phyloP scores from a whole-genome alignment of 768 basidiomycete species.

The Suillus brevipes region DNA sequence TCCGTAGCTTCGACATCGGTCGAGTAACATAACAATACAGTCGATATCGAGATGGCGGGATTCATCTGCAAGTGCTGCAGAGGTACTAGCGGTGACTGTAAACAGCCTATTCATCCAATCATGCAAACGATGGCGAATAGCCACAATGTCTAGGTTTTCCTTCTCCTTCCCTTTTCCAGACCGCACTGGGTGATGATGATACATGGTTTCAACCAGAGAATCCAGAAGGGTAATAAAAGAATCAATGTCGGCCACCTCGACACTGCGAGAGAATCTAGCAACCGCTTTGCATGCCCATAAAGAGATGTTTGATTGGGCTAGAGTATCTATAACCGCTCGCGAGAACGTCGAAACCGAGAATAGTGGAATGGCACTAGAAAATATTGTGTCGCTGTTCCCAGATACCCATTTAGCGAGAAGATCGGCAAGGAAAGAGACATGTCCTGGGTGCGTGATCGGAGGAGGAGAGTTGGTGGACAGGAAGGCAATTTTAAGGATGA shows the following conservation, averaged over 20 bases:
- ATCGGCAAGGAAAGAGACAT: slow-evolving; percentile 48
- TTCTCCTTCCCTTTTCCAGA: slow-evolving; percentile 5
- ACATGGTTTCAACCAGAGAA: slow-evolving; percentile 25
- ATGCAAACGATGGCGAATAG: slow-evolving; percentile 15
- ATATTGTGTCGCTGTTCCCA: slow-evolving; percentile 9
- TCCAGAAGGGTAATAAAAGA: slow-evolving; percentile 34
- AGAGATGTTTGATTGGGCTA: slow-evolving; percentile 25
- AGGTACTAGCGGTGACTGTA: not conserved
- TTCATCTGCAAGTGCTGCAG: not conserved
- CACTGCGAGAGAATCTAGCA: slow-evolving; percentile 34
- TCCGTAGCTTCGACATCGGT: slow-evolving; percentile 20
- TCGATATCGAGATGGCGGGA: slow-evolving; percentile 7
- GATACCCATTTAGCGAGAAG: slow-evolving; percentile 42
- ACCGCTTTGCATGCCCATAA: slow-evolving; percentile 48
- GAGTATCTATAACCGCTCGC: slow-evolving; percentile 17
- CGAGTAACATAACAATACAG: slow-evolving; percentile 27
- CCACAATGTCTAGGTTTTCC: slow-evolving; percentile 1
- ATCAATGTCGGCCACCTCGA: slow-evolving; percentile 33
- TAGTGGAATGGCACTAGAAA: slow-evolving; percentile 4
- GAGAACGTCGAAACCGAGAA: slow-evolving; percentile 33
- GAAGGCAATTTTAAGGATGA: slow-evolving; percentile 42
- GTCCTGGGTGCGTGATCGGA: slow-evolving; percentile 44
- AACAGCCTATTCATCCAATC: slow-evolving; percentile 28
- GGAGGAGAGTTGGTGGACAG: slow-evolving; percentile 27
- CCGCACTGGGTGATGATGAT: not conserved